These are phyloP conservation scores for Mycena citricolor DNA, from an alignment of 1,284 basidiomycete species.

Conservation along the genomic window DNA sequence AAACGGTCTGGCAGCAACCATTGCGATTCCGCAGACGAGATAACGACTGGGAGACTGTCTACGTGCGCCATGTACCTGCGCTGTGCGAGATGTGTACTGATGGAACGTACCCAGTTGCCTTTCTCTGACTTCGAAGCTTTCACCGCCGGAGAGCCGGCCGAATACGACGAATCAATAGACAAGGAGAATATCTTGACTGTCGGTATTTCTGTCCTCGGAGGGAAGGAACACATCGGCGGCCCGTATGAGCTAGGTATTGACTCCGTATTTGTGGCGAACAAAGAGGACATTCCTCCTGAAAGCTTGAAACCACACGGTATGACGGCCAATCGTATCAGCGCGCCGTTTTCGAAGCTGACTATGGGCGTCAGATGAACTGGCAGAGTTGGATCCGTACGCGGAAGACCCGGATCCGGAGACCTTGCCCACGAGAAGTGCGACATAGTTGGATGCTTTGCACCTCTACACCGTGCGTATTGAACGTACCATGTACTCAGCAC, in stretches of 20 bases:
- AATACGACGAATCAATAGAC: slow-evolving; percentile 72
- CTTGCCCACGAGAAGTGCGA: no score
- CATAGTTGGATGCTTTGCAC: no score
- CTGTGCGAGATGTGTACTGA: slow-evolving; percentile 4
- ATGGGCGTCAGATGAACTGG: no score
- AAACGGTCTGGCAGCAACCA: slow-evolving; percentile 83
- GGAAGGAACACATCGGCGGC: slow-evolving; percentile 69
- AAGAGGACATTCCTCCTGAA: slow-evolving; percentile 51
- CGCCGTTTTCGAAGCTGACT: no score
- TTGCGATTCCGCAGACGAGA: slow-evolving; percentile 73
- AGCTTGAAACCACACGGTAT: slow-evolving; percentile 9
- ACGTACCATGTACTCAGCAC: no score
- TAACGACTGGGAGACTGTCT: slow-evolving; percentile 82
- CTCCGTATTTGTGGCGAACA: slow-evolving; percentile 61
- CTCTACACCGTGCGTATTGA: no score
- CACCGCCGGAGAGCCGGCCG: slow-evolving; percentile 75
- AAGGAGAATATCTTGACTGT: slow-evolving; percentile 75
- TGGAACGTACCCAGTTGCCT: slow-evolving; percentile 57
- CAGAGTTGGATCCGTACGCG: no score
- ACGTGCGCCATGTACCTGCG: slow-evolving; percentile 46
- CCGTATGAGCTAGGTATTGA: slow-evolving; percentile 78
- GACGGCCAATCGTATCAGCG: no score
- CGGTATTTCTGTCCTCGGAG: slow-evolving; percentile 82
- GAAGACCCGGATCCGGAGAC: no score
- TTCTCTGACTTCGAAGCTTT: slow-evolving; percentile 82